Conservation (phyloP, 805 yeast genomes). For the Sungouiella thailandica region DNA sequence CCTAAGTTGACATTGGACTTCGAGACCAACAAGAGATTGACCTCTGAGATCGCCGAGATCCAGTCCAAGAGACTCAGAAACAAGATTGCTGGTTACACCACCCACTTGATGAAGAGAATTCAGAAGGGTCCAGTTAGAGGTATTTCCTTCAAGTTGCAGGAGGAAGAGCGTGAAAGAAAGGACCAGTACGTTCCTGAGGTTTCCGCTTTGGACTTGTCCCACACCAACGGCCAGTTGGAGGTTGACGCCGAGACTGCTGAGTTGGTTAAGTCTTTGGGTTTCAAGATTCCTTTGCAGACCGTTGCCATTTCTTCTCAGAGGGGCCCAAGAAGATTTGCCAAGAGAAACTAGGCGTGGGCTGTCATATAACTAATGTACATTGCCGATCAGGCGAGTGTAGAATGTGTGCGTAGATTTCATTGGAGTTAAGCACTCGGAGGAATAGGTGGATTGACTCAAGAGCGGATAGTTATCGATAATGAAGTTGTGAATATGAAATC, state of each 20-base stretch:
- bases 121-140: slow-evolving; percentile 99
- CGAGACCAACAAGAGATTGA: slow-evolving; percentile 99
- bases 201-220: slow-evolving; percentile 97
- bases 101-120: slow-evolving; percentile 99
- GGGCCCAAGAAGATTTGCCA: slow-evolving; percentile 86
- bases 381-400: slow-evolving; percentile 8
- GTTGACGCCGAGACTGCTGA: slow-evolving; percentile 96
- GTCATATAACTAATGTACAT: slow-evolving; percentile 16
- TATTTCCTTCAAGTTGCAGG: slow-evolving; percentile 99
- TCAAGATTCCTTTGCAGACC: slow-evolving; percentile 78
- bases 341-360: slow-evolving; percentile 60
- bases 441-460: no score
- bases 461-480: no score
- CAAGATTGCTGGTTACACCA: slow-evolving; percentile 99
- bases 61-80: slow-evolving; percentile 99
- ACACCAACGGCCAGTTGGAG: slow-evolving; percentile 93
- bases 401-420: no score
- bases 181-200: slow-evolving; percentile 99
- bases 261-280: slow-evolving; percentile 90
- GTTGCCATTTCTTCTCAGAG: slow-evolving; percentile 86
- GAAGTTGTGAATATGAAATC: no score
- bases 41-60: slow-evolving; percentile 97
- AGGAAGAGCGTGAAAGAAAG: slow-evolving; percentile 99
- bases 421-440: no score
- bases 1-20: slow-evolving; percentile 99